Base-by-base conservation (phyloP, 306 rosid species). In the Castanea crenata region DNA sequence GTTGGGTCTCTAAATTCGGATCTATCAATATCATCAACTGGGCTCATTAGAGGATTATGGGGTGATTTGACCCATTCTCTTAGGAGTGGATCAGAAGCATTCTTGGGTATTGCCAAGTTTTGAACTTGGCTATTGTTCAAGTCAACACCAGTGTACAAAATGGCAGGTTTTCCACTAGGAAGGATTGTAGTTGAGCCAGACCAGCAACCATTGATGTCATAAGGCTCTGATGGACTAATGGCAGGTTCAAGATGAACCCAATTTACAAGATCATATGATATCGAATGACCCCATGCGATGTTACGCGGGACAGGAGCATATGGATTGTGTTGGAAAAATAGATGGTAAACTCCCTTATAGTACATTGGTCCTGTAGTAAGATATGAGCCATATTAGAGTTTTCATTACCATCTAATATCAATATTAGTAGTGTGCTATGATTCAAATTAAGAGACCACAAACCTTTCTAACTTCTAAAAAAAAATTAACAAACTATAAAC, bases 261-360 rank as follows among this genome's bases (percentile, higher is more conserved):
- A 62, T 88, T 83, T 55, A 90, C 85, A 35, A 90, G 89, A 74
- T 90, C 78, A 76, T 85, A 78, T 29, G 91, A 87, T 21, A 86
- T 63, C 18, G 93, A 87, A 65, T 85, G 93, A 79, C 76, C 93
- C 93, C 93, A 89, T 29, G 79, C 52, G 20, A 89, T 89, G 6
- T 56, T 76, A 12, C 82, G 32, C 23, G 84, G 83, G n/a, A 73
- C 73, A 57, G 94, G 76, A 11, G 78, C 85, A 41, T 74, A 41
- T 19, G 94, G 92, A 46, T 90, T 88, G 41, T 74, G 10, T 71
- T 90, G 94, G 82, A 79, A 90, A 74, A 90, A 90, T 8, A 90
- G 64, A 62, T 88, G 94, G 76, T 90, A 90, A 44, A 81, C 82
- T 55, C 92, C 92, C 78, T 83, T 81, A 11, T 84, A 85, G 76